Evolutionary conservation across 345 rosid genomes (phyloP).

Genomic region (Eucalyptus paniculata): DNA sequence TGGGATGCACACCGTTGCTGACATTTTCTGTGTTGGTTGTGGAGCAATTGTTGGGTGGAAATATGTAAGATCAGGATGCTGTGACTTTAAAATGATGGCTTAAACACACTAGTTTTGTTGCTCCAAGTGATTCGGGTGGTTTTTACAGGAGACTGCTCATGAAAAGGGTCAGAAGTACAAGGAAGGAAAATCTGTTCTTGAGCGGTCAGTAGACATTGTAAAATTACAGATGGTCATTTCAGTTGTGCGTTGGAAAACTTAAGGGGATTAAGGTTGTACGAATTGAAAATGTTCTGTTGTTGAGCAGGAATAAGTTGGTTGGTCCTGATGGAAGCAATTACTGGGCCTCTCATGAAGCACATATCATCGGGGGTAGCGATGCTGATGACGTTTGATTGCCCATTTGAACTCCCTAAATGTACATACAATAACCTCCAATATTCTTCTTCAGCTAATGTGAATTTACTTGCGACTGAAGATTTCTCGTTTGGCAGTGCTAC

Average conservation of each 20-base stretch:
- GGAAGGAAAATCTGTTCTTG: slow-evolving; percentile 67
- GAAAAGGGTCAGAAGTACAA: slow-evolving; percentile 92
- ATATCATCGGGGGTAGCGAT: slow-evolving; percentile 73
- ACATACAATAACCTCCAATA: slow-evolving; percentile 12
- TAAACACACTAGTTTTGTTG: background rate
- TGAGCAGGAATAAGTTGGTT: slow-evolving; percentile 70
- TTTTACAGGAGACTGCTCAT: slow-evolving; percentile 79
- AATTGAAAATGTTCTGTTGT: slow-evolving; percentile 6
- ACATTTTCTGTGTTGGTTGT: slow-evolving; percentile 89
- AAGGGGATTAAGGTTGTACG: background rate
- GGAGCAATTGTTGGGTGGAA: slow-evolving; percentile 98
- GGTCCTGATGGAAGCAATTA: slow-evolving; percentile 91
- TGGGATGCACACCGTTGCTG: slow-evolving; percentile 82
- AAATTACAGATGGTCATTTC: background rate
- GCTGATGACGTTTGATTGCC: slow-evolving; percentile 68
- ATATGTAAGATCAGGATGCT: slow-evolving; percentile 52
- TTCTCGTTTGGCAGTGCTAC: background rate
- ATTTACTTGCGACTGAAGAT: background rate
- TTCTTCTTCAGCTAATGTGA: slow-evolving; percentile 10
- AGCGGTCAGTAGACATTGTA: slow-evolving; percentile 43
- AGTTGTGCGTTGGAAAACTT: background rate
- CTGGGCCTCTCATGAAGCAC: slow-evolving; percentile 61
- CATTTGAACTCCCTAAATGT: slow-evolving; percentile 11
- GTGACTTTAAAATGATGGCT: background rate
- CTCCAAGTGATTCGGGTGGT: slow-evolving; percentile 5